These are phyloP conservation scores for Aspergillus sp. DNA, from an alignment of 2,329 filamentous ascomycete species.

Conservation along the genomic window DNA sequence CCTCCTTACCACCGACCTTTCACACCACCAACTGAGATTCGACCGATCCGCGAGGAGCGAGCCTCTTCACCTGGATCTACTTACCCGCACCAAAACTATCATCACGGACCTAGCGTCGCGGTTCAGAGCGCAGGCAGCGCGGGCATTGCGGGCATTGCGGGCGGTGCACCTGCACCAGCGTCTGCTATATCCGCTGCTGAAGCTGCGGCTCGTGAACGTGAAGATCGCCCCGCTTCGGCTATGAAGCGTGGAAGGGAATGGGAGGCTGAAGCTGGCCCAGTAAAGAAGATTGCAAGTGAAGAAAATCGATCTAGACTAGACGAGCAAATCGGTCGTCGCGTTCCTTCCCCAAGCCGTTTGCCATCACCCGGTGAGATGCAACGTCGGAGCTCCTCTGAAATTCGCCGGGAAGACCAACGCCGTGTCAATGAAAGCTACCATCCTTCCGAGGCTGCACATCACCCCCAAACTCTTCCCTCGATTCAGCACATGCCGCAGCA, in stretches of 20 bases:
- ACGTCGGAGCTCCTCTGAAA: slow-evolving; percentile 75
- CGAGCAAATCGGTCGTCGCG: slow-evolving; percentile 76
- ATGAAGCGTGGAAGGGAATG: slow-evolving; percentile 88
- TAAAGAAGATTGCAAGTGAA: slow-evolving; percentile 85
- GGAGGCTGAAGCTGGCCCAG: slow-evolving; percentile 71
- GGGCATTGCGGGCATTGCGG: slow-evolving; percentile 68
- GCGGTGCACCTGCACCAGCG: slow-evolving; percentile 66
- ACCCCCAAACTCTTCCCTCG: slow-evolving; percentile 64
- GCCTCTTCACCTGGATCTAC: slow-evolving; percentile 88
- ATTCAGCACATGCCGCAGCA: slow-evolving; percentile 46
- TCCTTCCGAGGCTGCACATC: slow-evolving; percentile 88
- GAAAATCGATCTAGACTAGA: slow-evolving; percentile 84
- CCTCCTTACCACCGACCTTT: slow-evolving; percentile 72
- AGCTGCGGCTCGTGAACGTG: slow-evolving; percentile 63
- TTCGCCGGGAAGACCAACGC: slow-evolving; percentile 66
- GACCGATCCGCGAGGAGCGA: slow-evolving; percentile 77
- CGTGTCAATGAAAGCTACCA: slow-evolving; percentile 79
- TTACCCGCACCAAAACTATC: slow-evolving; percentile 79
- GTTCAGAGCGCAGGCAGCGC: slow-evolving; percentile 37
- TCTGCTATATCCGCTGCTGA: slow-evolving; percentile 68
- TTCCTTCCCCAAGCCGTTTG: slow-evolving; percentile 53
- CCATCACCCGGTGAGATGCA: slow-evolving; percentile 70
- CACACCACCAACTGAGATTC: slow-evolving; percentile 80
- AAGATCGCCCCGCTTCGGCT: slow-evolving; percentile 74
- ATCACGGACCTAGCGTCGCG: slow-evolving; percentile 68